Base-by-base conservation (phyloP, 208 protist genomes). In the Zelonia costaricensis region DNA sequence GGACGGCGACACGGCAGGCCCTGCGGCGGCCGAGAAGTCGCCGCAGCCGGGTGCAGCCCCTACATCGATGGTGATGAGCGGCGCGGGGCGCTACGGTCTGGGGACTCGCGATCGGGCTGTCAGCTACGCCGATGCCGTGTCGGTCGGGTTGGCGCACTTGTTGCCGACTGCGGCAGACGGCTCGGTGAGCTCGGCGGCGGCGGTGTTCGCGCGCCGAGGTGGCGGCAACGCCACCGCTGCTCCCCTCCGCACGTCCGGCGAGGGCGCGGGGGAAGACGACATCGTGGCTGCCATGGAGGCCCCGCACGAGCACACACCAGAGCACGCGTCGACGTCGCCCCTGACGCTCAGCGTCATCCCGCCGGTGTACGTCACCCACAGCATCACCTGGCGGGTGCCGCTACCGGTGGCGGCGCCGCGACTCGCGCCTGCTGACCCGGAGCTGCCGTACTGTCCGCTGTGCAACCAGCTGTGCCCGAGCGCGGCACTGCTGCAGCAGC, bases 301-400 rank as follows among this genome's bases (percentile, higher is more conserved):
- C 18, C 35, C 30, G 18, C 23, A 53, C 28, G 27, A 28, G 23
- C 9, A 7, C 22, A 22, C 35, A 7, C 23, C 39, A 12, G 35
- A 6, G 6, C 16, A 25, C 30, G 22, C 39, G 9, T 52, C 18
- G 57, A 22, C 52, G 48, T 12, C 40, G 45, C 35, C 18, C 16
- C 22, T 55, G 33, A 73, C 48, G 52, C 28, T 86, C 49, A 85
- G 78, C 51, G 53, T 91, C 28, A 33, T 82, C 6, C 69, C 62
- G 5, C 77, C 78, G 3, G 56, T 91, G 12, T 67, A 74, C 46
- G 69, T 81, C 12, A 82, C 84, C 18, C 68, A 72, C 49, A 73
- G 78, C 30, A 63, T 91, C 18, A 72, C 69, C 28, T 91, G 84
- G 84, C 76, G 78, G 42, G 84, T 85, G 22, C 47, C 69, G 8